phyloP scores from a whole-genome alignment of 2,329 filamentous ascomycete genomes.

The Trichoderma koningii region DNA sequence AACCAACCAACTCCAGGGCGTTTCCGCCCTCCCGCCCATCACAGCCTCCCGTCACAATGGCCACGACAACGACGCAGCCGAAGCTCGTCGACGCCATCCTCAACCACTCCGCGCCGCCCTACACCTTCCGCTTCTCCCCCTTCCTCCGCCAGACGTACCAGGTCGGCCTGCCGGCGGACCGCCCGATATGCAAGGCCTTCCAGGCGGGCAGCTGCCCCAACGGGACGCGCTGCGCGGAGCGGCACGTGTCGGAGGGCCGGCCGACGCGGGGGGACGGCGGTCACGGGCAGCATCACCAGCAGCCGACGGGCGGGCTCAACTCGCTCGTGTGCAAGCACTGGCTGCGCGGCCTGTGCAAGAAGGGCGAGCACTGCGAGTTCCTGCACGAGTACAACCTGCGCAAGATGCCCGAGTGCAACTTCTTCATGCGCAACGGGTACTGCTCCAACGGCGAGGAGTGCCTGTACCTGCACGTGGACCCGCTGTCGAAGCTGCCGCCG shows the following conservation, averaged over 20 bases:
- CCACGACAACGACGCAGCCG: constrained; percentile 33
- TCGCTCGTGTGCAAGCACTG: constrained; percentile 98
- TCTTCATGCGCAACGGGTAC: constrained; percentile 89
- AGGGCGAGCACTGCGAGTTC: constrained; percentile 95
- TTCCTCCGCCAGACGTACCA: constrained; percentile 83
- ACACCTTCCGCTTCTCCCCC: constrained; percentile 80
- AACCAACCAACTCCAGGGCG: background rate
- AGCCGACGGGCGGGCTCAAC: constrained; percentile 62
- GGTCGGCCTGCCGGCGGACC: constrained; percentile 76
- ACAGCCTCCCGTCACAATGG: constrained; percentile 34
- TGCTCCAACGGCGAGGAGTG: constrained; percentile 98
- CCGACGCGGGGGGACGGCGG: background rate
- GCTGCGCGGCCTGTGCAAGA: constrained; percentile 95
- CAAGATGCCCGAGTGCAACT: constrained; percentile 98
- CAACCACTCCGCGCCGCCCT: constrained; percentile 56
- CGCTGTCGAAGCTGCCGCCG: constrained; percentile 73
- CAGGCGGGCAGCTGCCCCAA: constrained; percentile 83
- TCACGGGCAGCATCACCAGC: constrained; percentile 48
- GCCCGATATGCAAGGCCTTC: constrained; percentile 84
- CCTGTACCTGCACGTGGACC: constrained; percentile 86
- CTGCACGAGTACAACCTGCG: constrained; percentile 97
- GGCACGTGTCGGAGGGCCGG: constrained; percentile 59
- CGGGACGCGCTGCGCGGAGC: constrained; percentile 81
- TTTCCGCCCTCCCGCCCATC: background rate
- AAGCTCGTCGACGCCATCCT: constrained; percentile 52